These are phyloP conservation scores for Petrea volubilis DNA, from an alignment of 257 asterid genomes.

Conservation along the genomic window DNA sequence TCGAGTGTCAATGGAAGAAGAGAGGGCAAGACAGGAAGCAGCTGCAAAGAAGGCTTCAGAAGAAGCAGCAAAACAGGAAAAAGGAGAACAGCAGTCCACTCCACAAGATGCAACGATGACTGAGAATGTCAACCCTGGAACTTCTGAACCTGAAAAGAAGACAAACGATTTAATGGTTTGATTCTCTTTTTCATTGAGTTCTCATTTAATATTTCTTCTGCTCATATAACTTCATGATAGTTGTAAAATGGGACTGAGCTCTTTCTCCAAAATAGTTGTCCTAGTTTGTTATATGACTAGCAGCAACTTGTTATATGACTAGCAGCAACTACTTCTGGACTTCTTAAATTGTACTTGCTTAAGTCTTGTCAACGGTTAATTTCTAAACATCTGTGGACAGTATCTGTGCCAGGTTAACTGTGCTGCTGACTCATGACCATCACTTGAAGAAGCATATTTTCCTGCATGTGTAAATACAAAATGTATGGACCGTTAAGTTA, in stretches of 20 bases:
- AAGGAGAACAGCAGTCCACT: constrained; percentile 67
- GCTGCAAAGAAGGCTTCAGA: constrained; percentile 97
- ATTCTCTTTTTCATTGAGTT: background rate
- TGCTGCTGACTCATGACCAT: background rate
- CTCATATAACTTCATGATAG: constrained; percentile 7
- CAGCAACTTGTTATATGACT: constrained; percentile 1
- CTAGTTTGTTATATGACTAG: background rate
- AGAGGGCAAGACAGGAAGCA: constrained; percentile 99
- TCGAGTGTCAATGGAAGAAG: constrained; percentile 99
- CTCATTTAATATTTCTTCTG: constrained; percentile 18
- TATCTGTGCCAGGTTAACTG: background rate
- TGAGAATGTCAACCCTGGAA: constrained; percentile 59
- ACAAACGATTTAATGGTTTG: constrained; percentile 64
- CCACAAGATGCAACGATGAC: constrained; percentile 82
- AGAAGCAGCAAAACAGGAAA: constrained; percentile 69
- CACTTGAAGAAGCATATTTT: background rate
- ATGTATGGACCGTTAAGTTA: background rate
- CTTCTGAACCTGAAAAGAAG: constrained; percentile 75
- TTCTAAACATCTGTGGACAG: background rate
- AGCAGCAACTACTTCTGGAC: constrained; percentile 1
- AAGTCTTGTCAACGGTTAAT: background rate
- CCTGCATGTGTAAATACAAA: background rate
- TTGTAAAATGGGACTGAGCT: background rate
- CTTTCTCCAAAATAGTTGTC: background rate
- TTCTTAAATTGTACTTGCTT: background rate